Percentiles rank a stretch among this genome's conserved stretches.
phyloP scores from a whole-genome alignment of 2,329 filamentous ascomycete species.

The Ceratocystiopsis minuta region DNA sequence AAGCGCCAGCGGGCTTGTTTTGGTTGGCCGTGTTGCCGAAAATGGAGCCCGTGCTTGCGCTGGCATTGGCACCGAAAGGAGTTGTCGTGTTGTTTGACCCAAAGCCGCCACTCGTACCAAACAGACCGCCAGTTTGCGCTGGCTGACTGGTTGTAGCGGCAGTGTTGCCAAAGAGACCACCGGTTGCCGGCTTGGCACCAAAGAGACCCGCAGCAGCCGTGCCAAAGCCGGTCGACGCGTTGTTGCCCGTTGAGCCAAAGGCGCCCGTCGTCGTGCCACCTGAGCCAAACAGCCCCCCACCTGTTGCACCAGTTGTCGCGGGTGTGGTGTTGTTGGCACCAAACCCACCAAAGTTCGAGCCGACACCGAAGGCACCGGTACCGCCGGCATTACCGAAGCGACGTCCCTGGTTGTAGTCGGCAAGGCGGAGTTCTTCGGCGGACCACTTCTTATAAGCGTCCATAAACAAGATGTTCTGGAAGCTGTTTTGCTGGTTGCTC shows the following conservation, averaged over 20 bases:
- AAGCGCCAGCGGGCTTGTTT: constrained; percentile 13
- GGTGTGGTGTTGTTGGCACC: constrained; percentile 22
- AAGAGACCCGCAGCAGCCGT: constrained; percentile 20
- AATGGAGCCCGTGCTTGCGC: constrained; percentile 13
- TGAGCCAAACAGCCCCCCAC: constrained; percentile 22
- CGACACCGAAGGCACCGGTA: constrained; percentile 65
- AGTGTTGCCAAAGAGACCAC: constrained; percentile 19
- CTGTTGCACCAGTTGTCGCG: constrained; percentile 13
- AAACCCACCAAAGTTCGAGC: constrained; percentile 32
- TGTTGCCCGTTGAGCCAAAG: constrained; percentile 19
- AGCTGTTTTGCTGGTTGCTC: constrained; percentile 36
- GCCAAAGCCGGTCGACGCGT: constrained; percentile 16
- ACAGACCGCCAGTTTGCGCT: constrained; percentile 17
- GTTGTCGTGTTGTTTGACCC: constrained; percentile 8
- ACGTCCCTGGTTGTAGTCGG: constrained; percentile 76
- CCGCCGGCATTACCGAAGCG: constrained; percentile 69
- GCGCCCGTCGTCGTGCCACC: constrained; percentile 19
- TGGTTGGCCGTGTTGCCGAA: constrained; percentile 13
- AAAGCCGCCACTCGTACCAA: constrained; percentile 17
- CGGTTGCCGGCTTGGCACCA: constrained; percentile 14
- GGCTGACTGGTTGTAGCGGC: constrained; percentile 13
- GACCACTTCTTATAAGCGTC: constrained; percentile 78
- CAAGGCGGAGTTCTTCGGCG: constrained; percentile 64
- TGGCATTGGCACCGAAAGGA: constrained; percentile 12
- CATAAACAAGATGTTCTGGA: constrained; percentile 65